Evolutionary conservation across 345 rosid species (phyloP), one percentile per base, ranked within the genome.

Genomic region (Lenwebbia sp.): DNA sequence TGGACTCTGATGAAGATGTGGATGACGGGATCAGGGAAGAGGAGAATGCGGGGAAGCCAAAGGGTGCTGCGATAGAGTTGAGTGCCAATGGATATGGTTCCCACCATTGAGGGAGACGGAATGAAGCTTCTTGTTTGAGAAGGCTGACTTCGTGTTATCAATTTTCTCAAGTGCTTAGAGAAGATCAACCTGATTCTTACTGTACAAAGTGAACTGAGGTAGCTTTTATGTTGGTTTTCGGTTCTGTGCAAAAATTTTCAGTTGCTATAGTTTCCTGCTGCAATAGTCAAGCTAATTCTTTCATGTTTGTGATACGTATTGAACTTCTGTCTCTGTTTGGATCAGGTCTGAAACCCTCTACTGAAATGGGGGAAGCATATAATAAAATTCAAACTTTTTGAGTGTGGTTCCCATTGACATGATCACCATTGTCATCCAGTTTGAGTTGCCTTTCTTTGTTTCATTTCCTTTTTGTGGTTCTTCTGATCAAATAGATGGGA

Each of bases 1-100:
- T 97, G 90, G 95, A 94, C 86, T 95, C 98, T 10, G 98, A 97
- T 83, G 98, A 94, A 62, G 97, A 94, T 54, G 85, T 60, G 41
- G 83, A 52, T 37, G 94, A 86, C 54, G 89, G 85, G 88, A 87
- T 89, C 62, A 91, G 52, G 70, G 94, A 91, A 87, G 95, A 90
- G 86, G 88, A 87, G 50, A 82, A 87, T 78, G 84, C 37, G 53
- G 70, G 47, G 49, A 88, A 65, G 88, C 53, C 41, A 22, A 88
- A 87, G 37, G 82, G 78, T 25, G 47, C 88, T 89, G 58, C 56
- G 82, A 91, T 90, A 78, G 93, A 89, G 86, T 54, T 87, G 90
- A 84, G 57, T 83, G 88, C 90, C 37, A 95, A 93, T 89, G 95
- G 95, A 85, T 84, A 84, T 88, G 94, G 87, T 87, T 91, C 93